phyloP scores from a whole-genome alignment of 148 eudicot species.

The Rhododendron williamsianum region DNA sequence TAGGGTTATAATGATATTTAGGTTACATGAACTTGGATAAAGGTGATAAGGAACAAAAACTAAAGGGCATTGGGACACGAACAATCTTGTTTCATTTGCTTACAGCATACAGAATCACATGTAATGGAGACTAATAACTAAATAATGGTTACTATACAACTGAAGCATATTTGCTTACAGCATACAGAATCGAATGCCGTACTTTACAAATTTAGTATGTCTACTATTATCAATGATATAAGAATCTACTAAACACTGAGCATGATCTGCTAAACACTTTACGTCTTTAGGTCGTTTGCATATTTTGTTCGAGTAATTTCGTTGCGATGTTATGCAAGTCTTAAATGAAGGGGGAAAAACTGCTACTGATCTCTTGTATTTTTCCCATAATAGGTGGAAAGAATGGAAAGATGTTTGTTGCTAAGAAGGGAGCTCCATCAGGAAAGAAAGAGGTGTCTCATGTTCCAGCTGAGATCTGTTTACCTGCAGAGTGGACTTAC shows the following conservation, averaged over 20 bases:
- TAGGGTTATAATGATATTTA: background rate
- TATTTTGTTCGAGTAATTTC: background rate
- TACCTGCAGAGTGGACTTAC: slow-evolving; percentile 5
- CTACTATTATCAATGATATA: background rate
- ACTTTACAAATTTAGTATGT: background rate
- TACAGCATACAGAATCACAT: too few relatives aligned
- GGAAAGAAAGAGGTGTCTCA: background rate
- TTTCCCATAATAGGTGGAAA: slow-evolving; percentile 1
- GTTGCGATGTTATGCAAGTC: background rate
- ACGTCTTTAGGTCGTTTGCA: background rate
- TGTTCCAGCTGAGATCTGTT: background rate
- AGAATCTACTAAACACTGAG: background rate
- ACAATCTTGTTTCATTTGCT: background rate
- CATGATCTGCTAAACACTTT: background rate
- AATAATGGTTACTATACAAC: background rate
- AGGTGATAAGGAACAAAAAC: background rate
- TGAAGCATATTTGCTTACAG: background rate
- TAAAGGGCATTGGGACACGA: background rate
- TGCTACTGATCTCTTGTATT: background rate
- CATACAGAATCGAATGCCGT: background rate
- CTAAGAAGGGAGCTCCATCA: background rate
- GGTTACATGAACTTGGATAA: background rate
- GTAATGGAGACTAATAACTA: background rate
- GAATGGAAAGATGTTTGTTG: background rate
- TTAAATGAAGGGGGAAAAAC: background rate